Base-by-base conservation (phyloP, 2,329 filamentous ascomycete species). In the Atkinsonella texensis region DNA sequence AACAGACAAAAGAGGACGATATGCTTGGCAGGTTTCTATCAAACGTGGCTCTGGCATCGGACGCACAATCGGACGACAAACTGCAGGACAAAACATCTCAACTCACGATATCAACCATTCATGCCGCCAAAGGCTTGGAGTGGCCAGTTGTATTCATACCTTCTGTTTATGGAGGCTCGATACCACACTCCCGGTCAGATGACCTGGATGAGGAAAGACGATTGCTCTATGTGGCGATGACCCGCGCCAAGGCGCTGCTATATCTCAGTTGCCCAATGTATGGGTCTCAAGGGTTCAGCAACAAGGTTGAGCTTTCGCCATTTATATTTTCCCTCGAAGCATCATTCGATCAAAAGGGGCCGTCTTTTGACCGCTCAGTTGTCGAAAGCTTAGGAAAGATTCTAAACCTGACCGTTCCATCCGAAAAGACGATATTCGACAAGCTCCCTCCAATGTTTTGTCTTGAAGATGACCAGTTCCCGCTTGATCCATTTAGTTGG, bases 121-220 rank as follows among this genome's bases (percentile, higher is more conserved):
- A 98, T 64, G 89, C 90, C 0, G 89, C 91, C 2, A 98, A 98
- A 67, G 91, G 91, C 3, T 74, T 98, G 1, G 91, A 98, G 65
- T 98, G 93, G 93, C 91, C 91, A 0, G 77, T 95, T 1, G 89
- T 97, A 1, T 97, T 97, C 65, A 83, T 97, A 15, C 90, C 93
- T 6, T 87, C 87, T 1, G 85, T 89, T 28, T 95, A 95, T 63
- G 81, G 89, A 46, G 93, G 91, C 1, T 91, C 85, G 2, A 94
- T 97, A 53, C 91, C 91, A 4, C 91, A 97, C 65, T 85, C 84
- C 2, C 79, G 90, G 58, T 80, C 89, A 1, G 90, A 96, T 45
- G 88, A 97, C 62, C 74, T 77, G 3, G 85, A 91, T 52, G 91
- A 98, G 66, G 91, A 98, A 65, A 77, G 93, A 53, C 77, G 91